phyloP scores from a whole-genome alignment of 805 yeast genomes.

The Candida yuanshanica region DNA sequence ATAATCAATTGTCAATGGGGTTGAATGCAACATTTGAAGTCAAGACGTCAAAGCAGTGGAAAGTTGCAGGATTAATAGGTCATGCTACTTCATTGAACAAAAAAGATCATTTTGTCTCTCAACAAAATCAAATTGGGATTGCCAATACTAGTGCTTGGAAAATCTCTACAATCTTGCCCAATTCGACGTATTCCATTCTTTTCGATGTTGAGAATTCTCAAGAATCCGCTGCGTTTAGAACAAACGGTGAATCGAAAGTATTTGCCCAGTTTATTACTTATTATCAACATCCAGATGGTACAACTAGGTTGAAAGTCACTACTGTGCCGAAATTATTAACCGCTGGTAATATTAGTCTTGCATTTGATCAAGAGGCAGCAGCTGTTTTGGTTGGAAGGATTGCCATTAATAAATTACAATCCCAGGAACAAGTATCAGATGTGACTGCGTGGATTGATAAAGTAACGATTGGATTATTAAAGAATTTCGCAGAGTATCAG shows the following conservation, averaged over 20 bases:
- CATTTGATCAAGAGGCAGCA: slow-evolving; percentile 68
- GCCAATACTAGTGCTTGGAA: slow-evolving; percentile 57
- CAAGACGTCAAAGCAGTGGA: slow-evolving; percentile 43
- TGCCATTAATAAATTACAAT: slow-evolving; percentile 32
- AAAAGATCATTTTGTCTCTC: slow-evolving; percentile 18
- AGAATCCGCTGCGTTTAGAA: slow-evolving; percentile 8
- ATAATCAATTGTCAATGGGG: slow-evolving; percentile 43
- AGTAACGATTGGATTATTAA: slow-evolving; percentile 40
- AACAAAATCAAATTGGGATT: slow-evolving; percentile 34
- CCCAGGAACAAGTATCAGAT: slow-evolving; percentile 29
- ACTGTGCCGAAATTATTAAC: slow-evolving; percentile 44
- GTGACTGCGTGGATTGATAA: slow-evolving; percentile 47
- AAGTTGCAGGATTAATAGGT: slow-evolving; percentile 56
- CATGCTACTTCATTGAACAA: slow-evolving; percentile 46
- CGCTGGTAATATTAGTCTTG: slow-evolving; percentile 35
- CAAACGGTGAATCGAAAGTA: slow-evolving; percentile 20
- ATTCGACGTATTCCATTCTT: slow-evolving; percentile 52
- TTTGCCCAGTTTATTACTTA: slow-evolving; percentile 51
- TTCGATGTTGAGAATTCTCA: slow-evolving; percentile 39
- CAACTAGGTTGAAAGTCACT: slow-evolving; percentile 54
- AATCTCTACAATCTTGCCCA: slow-evolving; percentile 47
- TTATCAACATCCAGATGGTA: slow-evolving; percentile 58
- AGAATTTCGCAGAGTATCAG: slow-evolving; percentile 42
- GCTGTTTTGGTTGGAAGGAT: slow-evolving; percentile 55
- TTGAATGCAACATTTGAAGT: slow-evolving; percentile 57